Conservation (phyloP, 768 basidiomycete species). For the Mycena galopus region DNA sequence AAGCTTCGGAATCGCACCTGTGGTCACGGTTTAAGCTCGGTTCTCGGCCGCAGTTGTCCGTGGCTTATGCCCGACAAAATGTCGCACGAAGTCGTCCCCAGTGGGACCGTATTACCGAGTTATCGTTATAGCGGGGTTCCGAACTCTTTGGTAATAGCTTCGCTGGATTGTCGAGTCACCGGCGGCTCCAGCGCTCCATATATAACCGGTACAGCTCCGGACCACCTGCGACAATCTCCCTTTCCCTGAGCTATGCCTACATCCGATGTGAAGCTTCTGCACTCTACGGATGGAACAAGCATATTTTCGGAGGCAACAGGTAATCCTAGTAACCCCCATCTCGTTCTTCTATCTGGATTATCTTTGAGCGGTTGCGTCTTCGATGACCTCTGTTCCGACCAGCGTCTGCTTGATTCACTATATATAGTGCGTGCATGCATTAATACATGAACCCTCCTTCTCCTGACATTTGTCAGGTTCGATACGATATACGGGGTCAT, state of each 20-base stretch:
- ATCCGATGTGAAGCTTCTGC: conserved; percentile 17
- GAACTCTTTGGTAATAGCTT: too few relatives aligned
- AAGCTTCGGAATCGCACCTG: too few relatives aligned
- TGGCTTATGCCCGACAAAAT: too few relatives aligned
- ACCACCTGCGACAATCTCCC: too few relatives aligned
- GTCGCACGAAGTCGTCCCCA: too few relatives aligned
- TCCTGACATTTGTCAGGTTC: conserved; percentile 38
- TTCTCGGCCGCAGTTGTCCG: too few relatives aligned
- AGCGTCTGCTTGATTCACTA: conserved; percentile 39
- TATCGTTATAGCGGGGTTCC: too few relatives aligned
- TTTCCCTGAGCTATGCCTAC: conserved; percentile 3
- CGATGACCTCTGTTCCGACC: conserved; percentile 53
- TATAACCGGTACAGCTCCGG: not conserved
- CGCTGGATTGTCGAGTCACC: too few relatives aligned
- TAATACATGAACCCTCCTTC: not conserved
- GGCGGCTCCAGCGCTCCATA: too few relatives aligned
- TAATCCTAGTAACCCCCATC: conserved; percentile 48
- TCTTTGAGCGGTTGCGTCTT: conserved; percentile 50
- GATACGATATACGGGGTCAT: conserved; percentile 52
- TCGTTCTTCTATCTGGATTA: conserved; percentile 60
- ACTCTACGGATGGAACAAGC: conserved; percentile 50
- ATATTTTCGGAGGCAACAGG: conserved; percentile 58
- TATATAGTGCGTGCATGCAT: conserved; percentile 39
- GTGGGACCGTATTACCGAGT: too few relatives aligned
- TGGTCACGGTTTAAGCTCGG: too few relatives aligned